Evolutionary conservation across 2,329 filamentous ascomycete species (phyloP).

Genomic region (Didymosphaeria variabile): DNA sequence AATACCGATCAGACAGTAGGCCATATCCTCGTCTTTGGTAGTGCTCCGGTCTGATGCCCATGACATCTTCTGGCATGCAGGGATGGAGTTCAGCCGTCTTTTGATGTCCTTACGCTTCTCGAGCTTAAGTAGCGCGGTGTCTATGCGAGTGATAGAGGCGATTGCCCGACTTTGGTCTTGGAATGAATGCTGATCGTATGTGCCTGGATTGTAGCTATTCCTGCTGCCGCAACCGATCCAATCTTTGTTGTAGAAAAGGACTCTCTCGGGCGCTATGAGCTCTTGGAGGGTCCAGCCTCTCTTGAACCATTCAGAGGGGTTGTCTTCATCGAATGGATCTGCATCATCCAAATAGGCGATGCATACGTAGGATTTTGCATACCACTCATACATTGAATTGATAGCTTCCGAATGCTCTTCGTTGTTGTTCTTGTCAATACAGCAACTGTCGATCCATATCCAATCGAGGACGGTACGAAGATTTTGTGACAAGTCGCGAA

Average conservation of each 20-base stretch:
- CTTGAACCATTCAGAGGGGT: constrained; percentile 16
- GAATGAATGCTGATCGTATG: not conserved
- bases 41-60: constrained; percentile 33
- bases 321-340: not conserved
- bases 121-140: not conserved
- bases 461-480: not conserved
- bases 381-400: constrained; percentile 27
- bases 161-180: not conserved
- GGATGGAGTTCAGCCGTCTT: not conserved
- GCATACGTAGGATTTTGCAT: constrained; percentile 20
- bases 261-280: constrained; percentile 20
- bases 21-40: constrained; percentile 29
- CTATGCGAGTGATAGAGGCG: not conserved
- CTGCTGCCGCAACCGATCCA: constrained; percentile 1
- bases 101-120: constrained; percentile 6
- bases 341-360: constrained; percentile 22
- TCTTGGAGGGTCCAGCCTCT: constrained; percentile 31
- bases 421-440: constrained; percentile 23
- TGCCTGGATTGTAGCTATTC: not conserved
- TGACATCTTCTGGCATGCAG: constrained; percentile 20
- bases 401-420: constrained; percentile 21
- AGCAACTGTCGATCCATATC: constrained; percentile 25
- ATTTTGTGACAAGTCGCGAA: not conserved
- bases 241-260: constrained; percentile 14
- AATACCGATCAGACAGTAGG: constrained; percentile 35